A percentile compares a stretch with the other conserved stretches of the same genome.
These are phyloP conservation scores for Chenopodium quinoa DNA, from an alignment of 148 eudicot species.

Conservation along the genomic window DNA sequence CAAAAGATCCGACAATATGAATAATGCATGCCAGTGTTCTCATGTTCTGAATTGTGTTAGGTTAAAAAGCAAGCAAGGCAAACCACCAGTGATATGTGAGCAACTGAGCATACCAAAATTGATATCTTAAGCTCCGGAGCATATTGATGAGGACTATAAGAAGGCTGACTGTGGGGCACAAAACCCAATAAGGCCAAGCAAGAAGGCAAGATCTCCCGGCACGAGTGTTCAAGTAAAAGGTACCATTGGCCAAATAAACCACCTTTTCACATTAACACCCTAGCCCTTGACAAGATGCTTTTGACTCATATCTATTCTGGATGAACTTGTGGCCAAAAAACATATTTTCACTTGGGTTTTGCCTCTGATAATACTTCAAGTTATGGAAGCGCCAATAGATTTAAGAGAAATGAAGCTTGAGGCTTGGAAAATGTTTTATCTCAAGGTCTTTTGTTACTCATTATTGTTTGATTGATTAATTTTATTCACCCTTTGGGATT, in stretches of 20 bases:
- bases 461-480: not conserved
- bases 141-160: not conserved
- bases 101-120: not conserved
- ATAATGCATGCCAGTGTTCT: not conserved
- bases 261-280: not conserved
- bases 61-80: not conserved
- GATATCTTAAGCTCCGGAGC: not conserved
- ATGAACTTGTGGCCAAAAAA: not conserved
- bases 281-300: not conserved
- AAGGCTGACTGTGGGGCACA: not conserved
- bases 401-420: not conserved
- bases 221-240: not conserved
- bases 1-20: not conserved
- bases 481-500: not conserved
- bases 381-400: not conserved
- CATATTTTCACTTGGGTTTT: not conserved
- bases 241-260: not conserved
- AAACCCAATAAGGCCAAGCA: not conserved
- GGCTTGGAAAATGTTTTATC: not conserved
- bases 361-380: not conserved
- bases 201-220: not conserved
- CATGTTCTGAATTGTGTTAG: not conserved
- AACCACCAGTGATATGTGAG: not conserved
- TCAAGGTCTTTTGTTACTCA: not conserved
- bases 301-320: not conserved